A percentile compares a stretch with the other conserved stretches of the same genome.
phyloP scores from a whole-genome alignment of 2,329 filamentous ascomycete species.

The Xylariaceae sp. region DNA sequence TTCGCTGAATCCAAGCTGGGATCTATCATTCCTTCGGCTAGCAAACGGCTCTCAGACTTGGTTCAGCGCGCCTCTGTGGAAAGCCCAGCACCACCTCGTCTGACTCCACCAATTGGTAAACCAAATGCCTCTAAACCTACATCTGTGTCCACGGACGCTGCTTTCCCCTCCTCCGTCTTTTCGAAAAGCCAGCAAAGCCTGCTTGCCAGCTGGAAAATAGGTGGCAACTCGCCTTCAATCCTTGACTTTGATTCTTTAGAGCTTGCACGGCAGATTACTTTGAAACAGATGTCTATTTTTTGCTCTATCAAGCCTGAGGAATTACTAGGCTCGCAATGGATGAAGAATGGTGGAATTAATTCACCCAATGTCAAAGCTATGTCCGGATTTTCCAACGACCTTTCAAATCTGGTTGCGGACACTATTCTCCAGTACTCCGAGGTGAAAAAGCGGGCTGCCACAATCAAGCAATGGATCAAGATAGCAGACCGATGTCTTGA shows the following conservation, averaged over 20 bases:
- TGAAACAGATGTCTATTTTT: constrained; percentile 88
- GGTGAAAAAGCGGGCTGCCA: constrained; percentile 80
- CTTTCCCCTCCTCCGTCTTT: constrained; percentile 65
- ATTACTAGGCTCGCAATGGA: constrained; percentile 88
- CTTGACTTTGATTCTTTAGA: constrained; percentile 90
- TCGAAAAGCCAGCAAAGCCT: constrained; percentile 71
- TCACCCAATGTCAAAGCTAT: constrained; percentile 91
- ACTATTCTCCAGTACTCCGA: constrained; percentile 87
- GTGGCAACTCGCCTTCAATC: constrained; percentile 66
- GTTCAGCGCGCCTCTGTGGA: constrained; percentile 72
- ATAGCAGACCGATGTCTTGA: constrained; percentile 81
- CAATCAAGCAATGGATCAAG: constrained; percentile 99
- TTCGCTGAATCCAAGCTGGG: constrained; percentile 75
- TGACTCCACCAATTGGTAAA: constrained; percentile 84
- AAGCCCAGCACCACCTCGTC: constrained; percentile 72
- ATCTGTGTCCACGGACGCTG: constrained; percentile 66
- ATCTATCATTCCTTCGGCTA: constrained; percentile 67
- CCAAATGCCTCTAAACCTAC: constrained; percentile 70
- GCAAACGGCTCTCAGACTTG: constrained; percentile 74
- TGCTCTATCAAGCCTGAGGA: constrained; percentile 90
- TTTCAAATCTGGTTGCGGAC: constrained; percentile 89
- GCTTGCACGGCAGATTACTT: constrained; percentile 83
- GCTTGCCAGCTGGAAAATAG: constrained; percentile 69
- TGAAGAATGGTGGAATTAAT: constrained; percentile 74
- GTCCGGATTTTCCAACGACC: constrained; percentile 85